phyloP scores from a whole-genome alignment of 2,329 filamentous ascomycete genomes.

The Metarhizium brunneum region DNA sequence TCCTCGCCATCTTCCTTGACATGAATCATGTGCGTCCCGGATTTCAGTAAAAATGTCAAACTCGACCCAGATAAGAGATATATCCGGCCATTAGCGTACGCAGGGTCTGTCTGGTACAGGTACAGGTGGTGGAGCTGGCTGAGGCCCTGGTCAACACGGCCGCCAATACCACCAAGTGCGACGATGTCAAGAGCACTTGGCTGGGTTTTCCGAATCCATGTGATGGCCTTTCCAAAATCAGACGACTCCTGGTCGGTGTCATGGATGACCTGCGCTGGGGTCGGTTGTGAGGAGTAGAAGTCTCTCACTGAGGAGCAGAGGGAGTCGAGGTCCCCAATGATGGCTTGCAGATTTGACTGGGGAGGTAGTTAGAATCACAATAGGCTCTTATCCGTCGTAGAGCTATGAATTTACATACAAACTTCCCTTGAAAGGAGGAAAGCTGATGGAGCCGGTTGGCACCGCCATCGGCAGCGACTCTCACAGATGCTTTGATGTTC shows the following conservation, averaged over 20 bases:
- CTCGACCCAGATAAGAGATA: slow-evolving; percentile 76
- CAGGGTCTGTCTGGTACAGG: slow-evolving; percentile 44
- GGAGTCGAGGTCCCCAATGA: slow-evolving; percentile 90
- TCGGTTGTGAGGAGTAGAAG: slow-evolving; percentile 53
- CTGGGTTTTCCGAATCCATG: slow-evolving; percentile 39
- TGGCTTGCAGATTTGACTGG: slow-evolving; percentile 54
- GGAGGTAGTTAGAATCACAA: neutral
- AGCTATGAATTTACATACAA: slow-evolving; percentile 22
- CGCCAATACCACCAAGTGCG: slow-evolving; percentile 75
- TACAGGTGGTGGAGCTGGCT: slow-evolving; percentile 83
- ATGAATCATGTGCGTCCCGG: slow-evolving; percentile 57
- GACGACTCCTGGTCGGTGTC: slow-evolving; percentile 80
- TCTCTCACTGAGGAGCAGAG: slow-evolving; percentile 49
- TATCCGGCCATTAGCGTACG: slow-evolving; percentile 46
- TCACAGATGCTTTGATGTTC: slow-evolving; percentile 44
- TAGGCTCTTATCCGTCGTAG: neutral
- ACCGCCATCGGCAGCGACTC: slow-evolving; percentile 83
- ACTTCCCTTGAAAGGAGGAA: slow-evolving; percentile 31
- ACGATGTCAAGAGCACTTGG: slow-evolving; percentile 52
- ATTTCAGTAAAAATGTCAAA: slow-evolving; percentile 71
- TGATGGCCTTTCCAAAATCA: slow-evolving; percentile 79
- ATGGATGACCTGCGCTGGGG: slow-evolving; percentile 50
- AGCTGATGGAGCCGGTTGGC: slow-evolving; percentile 63
- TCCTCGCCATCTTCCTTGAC: slow-evolving; percentile 43
- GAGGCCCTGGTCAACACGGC: slow-evolving; percentile 85